phyloP scores from a whole-genome alignment of 228 moss, liverwort and hornwort species.

The Sphagnum magellanicum region DNA sequence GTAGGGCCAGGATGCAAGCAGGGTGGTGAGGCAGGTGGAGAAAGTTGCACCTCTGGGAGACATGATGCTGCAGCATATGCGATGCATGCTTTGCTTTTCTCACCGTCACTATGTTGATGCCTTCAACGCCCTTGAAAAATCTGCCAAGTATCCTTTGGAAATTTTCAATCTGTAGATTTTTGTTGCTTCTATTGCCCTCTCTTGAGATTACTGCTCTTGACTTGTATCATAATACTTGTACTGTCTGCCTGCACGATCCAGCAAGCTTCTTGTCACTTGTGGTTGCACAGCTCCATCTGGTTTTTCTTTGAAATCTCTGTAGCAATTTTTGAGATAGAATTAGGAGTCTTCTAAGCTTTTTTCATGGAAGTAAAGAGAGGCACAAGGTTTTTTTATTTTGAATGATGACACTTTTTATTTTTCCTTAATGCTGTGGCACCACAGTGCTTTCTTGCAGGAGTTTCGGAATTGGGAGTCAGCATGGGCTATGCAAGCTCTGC shows the following conservation, averaged over 20 bases:
- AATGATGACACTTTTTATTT: neutral
- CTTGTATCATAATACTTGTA: no score
- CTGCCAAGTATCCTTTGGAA: constrained; percentile 56
- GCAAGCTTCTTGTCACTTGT: no score
- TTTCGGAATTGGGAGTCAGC: constrained; percentile 94
- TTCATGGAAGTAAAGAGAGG: no score
- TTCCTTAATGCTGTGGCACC: constrained; percentile 16
- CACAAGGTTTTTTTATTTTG: neutral
- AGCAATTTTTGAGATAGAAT: neutral
- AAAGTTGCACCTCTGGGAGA: constrained; percentile 68
- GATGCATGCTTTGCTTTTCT: constrained; percentile 75
- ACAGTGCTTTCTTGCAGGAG: constrained; percentile 85
- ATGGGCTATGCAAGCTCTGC: constrained; percentile 89
- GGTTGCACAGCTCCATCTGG: neutral
- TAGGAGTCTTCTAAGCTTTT: constrained; percentile 8
- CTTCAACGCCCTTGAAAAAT: constrained; percentile 65
- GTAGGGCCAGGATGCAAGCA: constrained; percentile 57
- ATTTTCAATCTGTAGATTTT: no score
- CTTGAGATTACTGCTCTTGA: no score
- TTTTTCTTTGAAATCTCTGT: neutral
- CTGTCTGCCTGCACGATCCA: no score
- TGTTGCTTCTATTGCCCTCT: no score
- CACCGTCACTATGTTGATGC: constrained; percentile 64
- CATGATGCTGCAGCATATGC: constrained; percentile 77
- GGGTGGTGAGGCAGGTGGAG: constrained; percentile 68